These are phyloP conservation scores for Emydomyces testavorans DNA, from an alignment of 2,329 filamentous ascomycete species.

Conservation along the genomic window DNA sequence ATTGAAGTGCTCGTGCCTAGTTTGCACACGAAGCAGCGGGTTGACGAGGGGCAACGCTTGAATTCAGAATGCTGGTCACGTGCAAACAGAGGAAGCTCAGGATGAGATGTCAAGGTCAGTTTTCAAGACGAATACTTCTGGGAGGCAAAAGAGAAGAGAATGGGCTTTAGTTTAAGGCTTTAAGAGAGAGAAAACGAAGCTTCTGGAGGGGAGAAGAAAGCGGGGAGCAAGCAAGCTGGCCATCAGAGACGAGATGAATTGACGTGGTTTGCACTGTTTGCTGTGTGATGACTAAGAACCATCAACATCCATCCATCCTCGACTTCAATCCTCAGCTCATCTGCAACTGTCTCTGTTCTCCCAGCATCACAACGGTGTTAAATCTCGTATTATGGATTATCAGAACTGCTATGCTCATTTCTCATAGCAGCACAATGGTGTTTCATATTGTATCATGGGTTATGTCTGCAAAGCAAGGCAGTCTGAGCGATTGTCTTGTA, in stretches of 20 bases:
- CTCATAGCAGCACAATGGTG: too few species aligned
- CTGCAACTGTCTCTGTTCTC: too few species aligned
- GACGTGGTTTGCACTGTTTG: neutral
- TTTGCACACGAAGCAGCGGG: neutral
- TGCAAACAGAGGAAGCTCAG: neutral
- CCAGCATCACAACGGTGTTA: too few species aligned
- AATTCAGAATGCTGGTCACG: constrained; percentile 6
- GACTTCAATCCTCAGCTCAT: too few species aligned
- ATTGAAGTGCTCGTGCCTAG: neutral
- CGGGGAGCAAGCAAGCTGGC: constrained; percentile 4
- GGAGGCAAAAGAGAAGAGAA: neutral
- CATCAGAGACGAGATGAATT: too few species aligned
- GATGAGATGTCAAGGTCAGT: neutral
- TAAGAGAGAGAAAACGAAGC: neutral
- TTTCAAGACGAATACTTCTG: neutral
- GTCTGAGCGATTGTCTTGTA: too few species aligned
- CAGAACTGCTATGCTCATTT: too few species aligned
- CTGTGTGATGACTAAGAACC: too few species aligned
- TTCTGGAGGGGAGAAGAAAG: constrained; percentile 10
- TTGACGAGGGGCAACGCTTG: constrained; percentile 1
- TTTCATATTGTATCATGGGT: too few species aligned
- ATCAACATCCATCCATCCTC: too few species aligned
- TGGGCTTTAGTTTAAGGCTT: neutral
- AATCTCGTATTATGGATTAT: too few species aligned
- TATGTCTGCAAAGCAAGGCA: too few species aligned